A percentile compares a stretch with the other conserved stretches of the same genome.
phyloP scores from a whole-genome alignment of 2,329 filamentous ascomycete species.

The Neonectria sp. region DNA sequence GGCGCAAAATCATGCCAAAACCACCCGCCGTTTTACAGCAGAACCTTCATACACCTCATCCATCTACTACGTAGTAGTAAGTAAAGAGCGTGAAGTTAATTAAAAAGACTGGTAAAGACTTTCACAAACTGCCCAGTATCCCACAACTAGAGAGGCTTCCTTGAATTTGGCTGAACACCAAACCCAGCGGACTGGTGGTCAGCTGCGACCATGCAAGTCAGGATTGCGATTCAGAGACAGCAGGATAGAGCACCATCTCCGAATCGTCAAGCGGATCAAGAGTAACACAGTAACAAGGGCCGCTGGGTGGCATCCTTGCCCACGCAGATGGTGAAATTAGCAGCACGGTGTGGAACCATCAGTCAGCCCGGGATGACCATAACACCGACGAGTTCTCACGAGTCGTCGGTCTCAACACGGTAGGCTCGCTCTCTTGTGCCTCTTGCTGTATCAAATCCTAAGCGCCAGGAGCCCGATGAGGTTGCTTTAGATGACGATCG shows the following conservation, averaged over 20 bases:
- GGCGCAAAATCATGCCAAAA: not conserved
- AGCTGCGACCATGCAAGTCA: not conserved
- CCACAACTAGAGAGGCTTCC: not conserved
- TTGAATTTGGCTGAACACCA: not conserved
- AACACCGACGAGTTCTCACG: not conserved
- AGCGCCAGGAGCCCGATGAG: conserved; percentile 6
- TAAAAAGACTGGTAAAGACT: not conserved
- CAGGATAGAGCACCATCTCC: not conserved
- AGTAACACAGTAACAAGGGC: not conserved
- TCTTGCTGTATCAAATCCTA: not conserved
- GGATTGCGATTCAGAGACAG: not conserved
- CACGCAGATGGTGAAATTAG: not conserved
- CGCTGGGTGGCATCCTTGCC: not conserved
- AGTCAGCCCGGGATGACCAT: not conserved
- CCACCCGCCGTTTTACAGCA: not conserved
- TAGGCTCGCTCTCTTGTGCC: not conserved
- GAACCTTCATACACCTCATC: not conserved
- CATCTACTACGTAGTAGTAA: too few relatives aligned
- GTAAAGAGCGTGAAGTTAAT: not conserved
- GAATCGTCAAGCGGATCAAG: not conserved
- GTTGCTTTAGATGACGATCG: conserved; percentile 11
- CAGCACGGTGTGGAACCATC: too few relatives aligned
- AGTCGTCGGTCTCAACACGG: not conserved
- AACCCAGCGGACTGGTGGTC: not conserved
- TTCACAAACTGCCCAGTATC: not conserved